Evolutionary conservation across 768 basidiomycete species (phyloP).

Genomic region (Trametopsis cervina): DNA sequence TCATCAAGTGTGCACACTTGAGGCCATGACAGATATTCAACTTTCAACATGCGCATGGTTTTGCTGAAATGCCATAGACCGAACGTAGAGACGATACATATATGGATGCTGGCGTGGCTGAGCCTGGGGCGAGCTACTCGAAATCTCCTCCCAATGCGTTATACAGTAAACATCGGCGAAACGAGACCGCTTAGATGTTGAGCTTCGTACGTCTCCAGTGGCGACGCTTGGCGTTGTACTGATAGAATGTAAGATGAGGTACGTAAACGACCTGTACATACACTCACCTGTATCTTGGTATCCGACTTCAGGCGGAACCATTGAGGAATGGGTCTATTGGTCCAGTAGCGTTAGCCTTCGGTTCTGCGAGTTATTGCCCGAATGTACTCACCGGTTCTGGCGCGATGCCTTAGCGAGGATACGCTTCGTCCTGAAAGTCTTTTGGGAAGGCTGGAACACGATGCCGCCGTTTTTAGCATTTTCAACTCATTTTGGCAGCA

Average conservation of each 20-base stretch:
- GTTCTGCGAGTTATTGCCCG: background rate
- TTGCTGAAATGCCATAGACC: constrained; percentile 18
- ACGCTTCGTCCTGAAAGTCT: constrained; percentile 95
- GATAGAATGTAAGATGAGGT: constrained; percentile 3
- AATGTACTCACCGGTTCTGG: constrained; percentile 75
- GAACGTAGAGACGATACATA: constrained; percentile 19
- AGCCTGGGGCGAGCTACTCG: constrained; percentile 7
- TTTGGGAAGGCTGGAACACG: constrained; percentile 85
- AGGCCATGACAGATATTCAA: too few species aligned
- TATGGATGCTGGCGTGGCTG: constrained; percentile 12
- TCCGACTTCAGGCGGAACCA: constrained; percentile 99
- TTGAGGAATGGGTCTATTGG: constrained; percentile 85
- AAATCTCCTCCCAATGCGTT: background rate
- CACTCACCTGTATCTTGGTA: constrained; percentile 83
- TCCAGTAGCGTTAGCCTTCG: background rate
- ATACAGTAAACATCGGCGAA: background rate
- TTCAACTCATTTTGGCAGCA: background rate
- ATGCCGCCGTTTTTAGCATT: constrained; percentile 38
- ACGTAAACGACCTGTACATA: background rate
- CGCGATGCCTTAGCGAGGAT: constrained; percentile 93
- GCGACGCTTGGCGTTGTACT: constrained; percentile 95
- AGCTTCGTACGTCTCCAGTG: constrained; percentile 99
- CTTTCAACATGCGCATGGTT: constrained; percentile 18
- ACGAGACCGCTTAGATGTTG: constrained; percentile 62
- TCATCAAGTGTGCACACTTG: background rate